These are phyloP conservation scores for Penicillium sclerotiorum DNA, from an alignment of 2,329 filamentous ascomycete species.

Conservation along the genomic window DNA sequence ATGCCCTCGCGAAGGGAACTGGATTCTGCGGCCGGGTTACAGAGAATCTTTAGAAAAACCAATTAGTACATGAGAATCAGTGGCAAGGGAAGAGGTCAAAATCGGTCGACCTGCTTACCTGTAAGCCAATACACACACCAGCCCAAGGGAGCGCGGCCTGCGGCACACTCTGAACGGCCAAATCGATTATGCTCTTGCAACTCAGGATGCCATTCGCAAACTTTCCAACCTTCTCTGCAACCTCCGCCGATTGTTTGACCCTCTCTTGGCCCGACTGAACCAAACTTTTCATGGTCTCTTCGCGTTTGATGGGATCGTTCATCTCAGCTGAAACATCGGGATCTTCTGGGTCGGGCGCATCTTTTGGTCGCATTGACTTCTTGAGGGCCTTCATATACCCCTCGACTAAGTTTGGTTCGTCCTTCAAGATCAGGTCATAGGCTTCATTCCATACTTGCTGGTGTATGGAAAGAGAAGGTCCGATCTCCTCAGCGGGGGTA, in stretches of 20 bases:
- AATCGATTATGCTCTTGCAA: background rate
- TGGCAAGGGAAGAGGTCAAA: background rate
- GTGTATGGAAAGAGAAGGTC: background rate
- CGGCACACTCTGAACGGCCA: background rate
- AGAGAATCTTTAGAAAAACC: background rate
- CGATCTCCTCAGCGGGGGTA: background rate
- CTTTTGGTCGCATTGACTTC: background rate
- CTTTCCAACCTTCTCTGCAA: background rate
- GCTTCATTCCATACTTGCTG: background rate
- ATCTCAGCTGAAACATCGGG: background rate
- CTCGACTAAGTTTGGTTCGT: background rate
- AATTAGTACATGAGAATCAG: too few relatives aligned
- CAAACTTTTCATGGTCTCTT: background rate
- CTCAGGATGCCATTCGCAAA: background rate
- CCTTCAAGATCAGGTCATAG: background rate
- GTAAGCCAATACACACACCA: background rate
- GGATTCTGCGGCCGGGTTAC: background rate
- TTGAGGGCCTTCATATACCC: background rate
- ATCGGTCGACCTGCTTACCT: background rate
- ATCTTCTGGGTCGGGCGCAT: background rate
- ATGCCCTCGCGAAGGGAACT: background rate
- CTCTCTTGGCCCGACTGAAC: background rate
- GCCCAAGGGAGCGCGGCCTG: constrained; percentile 1
- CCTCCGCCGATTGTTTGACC: background rate
- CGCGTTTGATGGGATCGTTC: background rate